phyloP scores from a whole-genome alignment of 805 yeast species.

The Metschnikowia colocasiae region DNA sequence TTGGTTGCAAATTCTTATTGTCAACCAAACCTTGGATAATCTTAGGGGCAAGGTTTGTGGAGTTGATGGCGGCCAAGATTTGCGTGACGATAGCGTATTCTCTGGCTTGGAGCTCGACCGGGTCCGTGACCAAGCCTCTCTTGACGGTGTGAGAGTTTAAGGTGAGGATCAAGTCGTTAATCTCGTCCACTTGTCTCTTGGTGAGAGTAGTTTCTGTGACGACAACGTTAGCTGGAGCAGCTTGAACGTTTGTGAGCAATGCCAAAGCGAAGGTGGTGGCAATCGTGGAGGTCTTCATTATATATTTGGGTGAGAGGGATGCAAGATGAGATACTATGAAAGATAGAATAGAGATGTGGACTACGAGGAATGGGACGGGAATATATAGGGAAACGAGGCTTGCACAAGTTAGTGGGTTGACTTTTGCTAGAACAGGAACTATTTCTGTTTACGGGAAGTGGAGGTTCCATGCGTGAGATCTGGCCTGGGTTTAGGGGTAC shows the following conservation, averaged over 20 bases:
- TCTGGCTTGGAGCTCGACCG: constrained; percentile 31
- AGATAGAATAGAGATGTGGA: neutral
- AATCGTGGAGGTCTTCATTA: constrained; percentile 16
- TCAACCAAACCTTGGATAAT: constrained; percentile 32
- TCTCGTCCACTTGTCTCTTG: constrained; percentile 18
- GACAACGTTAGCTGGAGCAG: constrained; percentile 18
- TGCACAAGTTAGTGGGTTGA: neutral
- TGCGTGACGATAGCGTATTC: constrained; percentile 40
- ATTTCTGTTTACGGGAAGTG: constrained; percentile 5
- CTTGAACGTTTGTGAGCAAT: constrained; percentile 15
- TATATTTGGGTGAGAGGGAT: neutral
- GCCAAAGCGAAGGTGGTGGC: constrained; percentile 18
- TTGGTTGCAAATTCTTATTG: constrained; percentile 29
- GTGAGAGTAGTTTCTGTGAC: constrained; percentile 10
- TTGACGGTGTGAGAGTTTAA: constrained; percentile 29
- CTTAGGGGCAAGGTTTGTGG: constrained; percentile 35
- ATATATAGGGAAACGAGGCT: neutral
- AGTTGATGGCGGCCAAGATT: constrained; percentile 34
- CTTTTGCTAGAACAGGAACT: neutral
- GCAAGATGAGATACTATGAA: neutral
- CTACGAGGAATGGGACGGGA: neutral
- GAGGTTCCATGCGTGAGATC: neutral
- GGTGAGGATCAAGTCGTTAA: constrained; percentile 27
- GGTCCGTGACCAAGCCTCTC: constrained; percentile 23
- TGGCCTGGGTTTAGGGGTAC: neutral